Evolutionary conservation across 129 eudicot genomes (phyloP), one percentile per base, ranked within the genome.

Genomic region (Erigeron canadensis): DNA sequence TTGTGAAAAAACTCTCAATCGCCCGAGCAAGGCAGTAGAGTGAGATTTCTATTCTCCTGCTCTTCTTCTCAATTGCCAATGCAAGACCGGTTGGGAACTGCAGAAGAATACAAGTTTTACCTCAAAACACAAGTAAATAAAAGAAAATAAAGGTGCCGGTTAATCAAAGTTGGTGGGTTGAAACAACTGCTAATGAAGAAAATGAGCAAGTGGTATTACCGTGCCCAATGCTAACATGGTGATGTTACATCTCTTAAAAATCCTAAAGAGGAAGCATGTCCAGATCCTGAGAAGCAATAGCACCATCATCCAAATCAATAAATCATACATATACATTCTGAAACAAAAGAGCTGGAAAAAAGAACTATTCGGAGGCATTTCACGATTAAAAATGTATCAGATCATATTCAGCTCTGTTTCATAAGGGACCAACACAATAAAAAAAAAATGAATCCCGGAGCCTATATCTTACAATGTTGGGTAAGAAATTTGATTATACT

Each of bases 11-110:
- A 83, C 97, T 95, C 78, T 95, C 99, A 0, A 95, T 84, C 50
- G 99, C 99, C 43, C 99, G 91, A 56, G 97, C 90, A 38, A 95
- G 89, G 77, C 99, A 95, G 82, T 95, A 95, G n/a, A 95, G 88
- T 0, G 99, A 95, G 75, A 95, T 95, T 76, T 95, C 99, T 48
- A 88, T 90, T 67, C 99, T 84, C 73, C 99, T 81, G 75, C 97
- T 95, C 81, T 95, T 95, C 80, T 95, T 95, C 83, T 95, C 99
- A 45, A 95, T 90, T 63, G 99, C 97, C 74, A 95, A 84, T 10
- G 91, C 95, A 11, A 95, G 69, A 70, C 99, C 99, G 13, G 99
- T 86, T 16, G 99, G 99, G 65, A 95, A 88, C 99, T 95, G 91
- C 55, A n/a, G 21, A 53, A 10, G 37, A 54, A 51, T 45, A 58